These are phyloP conservation scores for Marchantia polymorpha DNA, from an alignment of 225 moss, liverwort and hornwort genomes.

Conservation along the genomic window DNA sequence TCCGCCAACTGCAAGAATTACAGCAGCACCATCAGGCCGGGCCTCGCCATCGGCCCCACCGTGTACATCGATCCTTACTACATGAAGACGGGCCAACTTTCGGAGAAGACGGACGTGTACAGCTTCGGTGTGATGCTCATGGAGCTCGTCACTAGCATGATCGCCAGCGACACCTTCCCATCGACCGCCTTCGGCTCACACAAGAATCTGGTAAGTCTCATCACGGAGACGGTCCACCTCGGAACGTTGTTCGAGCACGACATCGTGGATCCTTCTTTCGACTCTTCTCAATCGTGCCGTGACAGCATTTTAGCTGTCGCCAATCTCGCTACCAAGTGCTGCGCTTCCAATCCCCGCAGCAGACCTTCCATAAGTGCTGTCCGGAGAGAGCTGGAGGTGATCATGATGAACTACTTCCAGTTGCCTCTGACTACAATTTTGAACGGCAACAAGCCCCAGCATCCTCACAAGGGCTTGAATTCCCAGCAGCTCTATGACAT, in stretches of 20 bases:
- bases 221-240: conserved; percentile 18
- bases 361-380: conserved; percentile 21
- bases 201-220: conserved; percentile 22
- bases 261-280: conserved; percentile 28
- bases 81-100: conserved; percentile 29
- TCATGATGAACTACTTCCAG: conserved; percentile 20
- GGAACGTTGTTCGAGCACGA: conserved; percentile 28
- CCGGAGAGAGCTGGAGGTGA: not conserved
- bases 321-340: conserved; percentile 27
- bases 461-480: conserved; percentile 4
- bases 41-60: conserved; percentile 8
- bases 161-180: conserved; percentile 20
- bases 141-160: conserved; percentile 33
- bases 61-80: conserved; percentile 36
- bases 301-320: conserved; percentile 18
- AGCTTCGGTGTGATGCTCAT: conserved; percentile 32
- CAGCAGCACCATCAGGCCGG: conserved; percentile 21
- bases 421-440: conserved; percentile 5
- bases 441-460: not conserved
- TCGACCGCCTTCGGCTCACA: conserved; percentile 25
- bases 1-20: conserved; percentile 8
- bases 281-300: conserved; percentile 15
- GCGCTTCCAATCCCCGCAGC: conserved; percentile 9
- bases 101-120: conserved; percentile 34
- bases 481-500: conserved; percentile 16